Percentiles rank a stretch among this genome's conserved stretches.
phyloP scores from a whole-genome alignment of 2,329 filamentous ascomycete genomes.

The Exophiala dermatitidis region DNA sequence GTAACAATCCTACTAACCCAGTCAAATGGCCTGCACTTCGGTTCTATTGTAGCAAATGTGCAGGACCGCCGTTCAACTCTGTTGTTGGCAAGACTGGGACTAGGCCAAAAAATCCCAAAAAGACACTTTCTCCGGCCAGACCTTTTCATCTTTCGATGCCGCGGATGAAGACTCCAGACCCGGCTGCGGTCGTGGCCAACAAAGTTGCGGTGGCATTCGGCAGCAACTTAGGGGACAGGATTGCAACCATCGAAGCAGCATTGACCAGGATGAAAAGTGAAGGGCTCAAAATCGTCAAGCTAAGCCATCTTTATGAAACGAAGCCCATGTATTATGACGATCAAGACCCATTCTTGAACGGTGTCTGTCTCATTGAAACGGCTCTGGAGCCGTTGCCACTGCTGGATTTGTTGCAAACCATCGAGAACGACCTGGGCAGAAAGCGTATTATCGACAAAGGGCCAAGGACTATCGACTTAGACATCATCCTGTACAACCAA shows the following conservation, averaged over 20 bases:
- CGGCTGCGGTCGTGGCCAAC: background rate
- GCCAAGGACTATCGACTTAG: constrained; percentile 87
- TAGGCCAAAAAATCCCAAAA: background rate
- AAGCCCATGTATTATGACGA: constrained; percentile 93
- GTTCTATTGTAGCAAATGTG: background rate
- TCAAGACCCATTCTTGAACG: constrained; percentile 84
- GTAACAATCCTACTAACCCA: background rate
- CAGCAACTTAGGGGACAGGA: constrained; percentile 80
- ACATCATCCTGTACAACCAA: constrained; percentile 77
- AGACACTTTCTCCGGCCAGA: background rate
- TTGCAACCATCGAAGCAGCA: constrained; percentile 77
- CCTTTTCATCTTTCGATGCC: background rate
- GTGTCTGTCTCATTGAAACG: constrained; percentile 73
- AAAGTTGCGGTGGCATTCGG: constrained; percentile 77
- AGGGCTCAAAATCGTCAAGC: constrained; percentile 66
- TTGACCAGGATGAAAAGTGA: constrained; percentile 67
- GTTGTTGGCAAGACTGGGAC: background rate
- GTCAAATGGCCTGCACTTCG: background rate
- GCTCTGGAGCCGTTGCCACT: constrained; percentile 65
- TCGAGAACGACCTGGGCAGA: constrained; percentile 73
- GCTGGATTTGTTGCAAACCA: constrained; percentile 71
- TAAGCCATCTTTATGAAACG: constrained; percentile 89
- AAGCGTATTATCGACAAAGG: constrained; percentile 86
- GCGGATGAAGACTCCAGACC: constrained; percentile 4
- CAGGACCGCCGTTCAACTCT: background rate